phyloP scores from a whole-genome alignment of 2,329 filamentous ascomycete species.

The Colletotrichum gloeosporioides region DNA sequence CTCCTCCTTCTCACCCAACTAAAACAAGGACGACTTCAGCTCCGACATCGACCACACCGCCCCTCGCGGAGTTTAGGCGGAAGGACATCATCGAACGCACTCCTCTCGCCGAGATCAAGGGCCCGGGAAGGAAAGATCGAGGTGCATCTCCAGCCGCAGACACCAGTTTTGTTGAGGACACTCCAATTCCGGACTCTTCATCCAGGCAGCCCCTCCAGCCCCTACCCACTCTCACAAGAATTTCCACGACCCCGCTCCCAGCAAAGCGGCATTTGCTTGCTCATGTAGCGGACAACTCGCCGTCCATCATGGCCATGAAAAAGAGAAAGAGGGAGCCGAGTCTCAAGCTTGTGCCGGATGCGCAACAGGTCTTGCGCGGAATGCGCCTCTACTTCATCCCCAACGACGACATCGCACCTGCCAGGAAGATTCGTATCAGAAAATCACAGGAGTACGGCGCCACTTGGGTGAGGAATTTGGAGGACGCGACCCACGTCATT shows the following conservation, averaged over 20 bases:
- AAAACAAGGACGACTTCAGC: conserved; percentile 15
- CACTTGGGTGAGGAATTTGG: conserved; percentile 66
- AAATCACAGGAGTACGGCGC: conserved; percentile 80
- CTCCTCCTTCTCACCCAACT: not conserved
- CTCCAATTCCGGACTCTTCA: conserved; percentile 30
- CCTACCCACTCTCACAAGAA: conserved; percentile 11
- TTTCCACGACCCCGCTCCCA: conserved; percentile 35
- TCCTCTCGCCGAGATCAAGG: conserved; percentile 27
- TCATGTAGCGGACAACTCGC: conserved; percentile 2
- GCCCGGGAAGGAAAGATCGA: not conserved
- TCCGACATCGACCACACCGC: not conserved
- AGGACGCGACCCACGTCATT: conserved; percentile 76
- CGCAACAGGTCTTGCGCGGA: conserved; percentile 62
- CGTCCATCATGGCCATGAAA: conserved; percentile 30
- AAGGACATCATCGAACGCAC: conserved; percentile 27
- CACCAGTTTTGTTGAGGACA: conserved; percentile 34
- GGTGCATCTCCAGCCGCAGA: not conserved
- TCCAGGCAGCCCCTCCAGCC: conserved; percentile 18
- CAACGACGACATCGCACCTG: conserved; percentile 73
- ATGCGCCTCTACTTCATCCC: conserved; percentile 81
- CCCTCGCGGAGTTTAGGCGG: not conserved
- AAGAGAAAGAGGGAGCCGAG: conserved; percentile 52
- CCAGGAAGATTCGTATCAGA: conserved; percentile 73
- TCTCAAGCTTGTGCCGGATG: conserved; percentile 53
- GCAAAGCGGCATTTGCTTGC: conserved; percentile 15